A percentile compares a stretch with the other conserved stretches of the same genome.
Conservation (phyloP, 371 early-diverging fungal species). For the Batkoa obscura region DNA sequence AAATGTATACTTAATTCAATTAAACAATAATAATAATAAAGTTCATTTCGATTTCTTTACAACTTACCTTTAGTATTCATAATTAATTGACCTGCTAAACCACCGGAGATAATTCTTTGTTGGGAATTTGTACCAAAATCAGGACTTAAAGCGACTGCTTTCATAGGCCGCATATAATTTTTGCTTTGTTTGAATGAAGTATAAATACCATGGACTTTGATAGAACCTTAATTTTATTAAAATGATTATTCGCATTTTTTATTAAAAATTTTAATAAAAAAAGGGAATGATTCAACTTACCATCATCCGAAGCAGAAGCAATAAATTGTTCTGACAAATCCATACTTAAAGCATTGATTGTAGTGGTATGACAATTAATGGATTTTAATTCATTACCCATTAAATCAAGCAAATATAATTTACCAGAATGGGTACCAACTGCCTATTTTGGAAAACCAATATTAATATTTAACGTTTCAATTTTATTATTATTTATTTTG, state of each 20-base stretch:
- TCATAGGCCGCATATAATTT: slow-evolving; percentile 72
- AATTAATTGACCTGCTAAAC: slow-evolving; percentile 67
- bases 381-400: slow-evolving; percentile 72
- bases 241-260: too few relatives aligned
- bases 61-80: slow-evolving; percentile 47
- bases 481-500: too few relatives aligned
- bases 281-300: slow-evolving; percentile 16
- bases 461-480: neutral
- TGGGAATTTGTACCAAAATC: slow-evolving; percentile 41
- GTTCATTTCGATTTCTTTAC: neutral
- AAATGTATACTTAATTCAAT: too few relatives aligned
- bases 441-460: slow-evolving; percentile 22
- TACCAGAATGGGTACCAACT: slow-evolving; percentile 90
- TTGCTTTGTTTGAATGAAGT: slow-evolving; percentile 29
- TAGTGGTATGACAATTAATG: slow-evolving; percentile 53
- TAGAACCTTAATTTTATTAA: slow-evolving; percentile 28
- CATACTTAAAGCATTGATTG: slow-evolving; percentile 68
- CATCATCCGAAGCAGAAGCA: slow-evolving; percentile 84
- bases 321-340: slow-evolving; percentile 73
- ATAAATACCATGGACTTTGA: slow-evolving; percentile 48
- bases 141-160: slow-evolving; percentile 76
- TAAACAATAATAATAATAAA: too few relatives aligned
- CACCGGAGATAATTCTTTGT: slow-evolving; percentile 73
- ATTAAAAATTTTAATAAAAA: too few relatives aligned
- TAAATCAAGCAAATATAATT: slow-evolving; percentile 75